phyloP scores from a whole-genome alignment of 495 filamentous ascomycete species.

The Xylaria intraflava region DNA sequence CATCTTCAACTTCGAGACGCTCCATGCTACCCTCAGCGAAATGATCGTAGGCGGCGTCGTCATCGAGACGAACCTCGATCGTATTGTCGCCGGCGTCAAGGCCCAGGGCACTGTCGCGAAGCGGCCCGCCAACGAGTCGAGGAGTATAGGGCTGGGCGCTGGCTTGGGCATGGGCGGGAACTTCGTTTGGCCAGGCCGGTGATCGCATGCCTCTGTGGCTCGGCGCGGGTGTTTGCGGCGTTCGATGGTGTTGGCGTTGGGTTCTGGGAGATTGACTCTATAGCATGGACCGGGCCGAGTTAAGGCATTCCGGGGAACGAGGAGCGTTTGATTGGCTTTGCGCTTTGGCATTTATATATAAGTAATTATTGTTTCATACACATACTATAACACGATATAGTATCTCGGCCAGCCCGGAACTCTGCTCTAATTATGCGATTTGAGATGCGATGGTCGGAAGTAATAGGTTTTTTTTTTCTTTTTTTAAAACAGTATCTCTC shows the following conservation, averaged over 20 bases:
- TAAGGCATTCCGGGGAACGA: constrained; percentile 1
- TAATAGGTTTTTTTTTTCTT: constrained; percentile 13
- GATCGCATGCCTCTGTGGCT: constrained; percentile 3
- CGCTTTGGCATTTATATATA: constrained; percentile 5
- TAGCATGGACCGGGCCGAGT: background rate
- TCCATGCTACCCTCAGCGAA: constrained; percentile 85
- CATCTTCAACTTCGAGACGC: constrained; percentile 97
- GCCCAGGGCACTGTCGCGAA: constrained; percentile 72
- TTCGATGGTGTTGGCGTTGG: constrained; percentile 5
- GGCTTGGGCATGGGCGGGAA: constrained; percentile 49
- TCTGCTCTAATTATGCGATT: constrained; percentile 11
- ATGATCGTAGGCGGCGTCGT: constrained; percentile 97
- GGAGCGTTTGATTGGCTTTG: constrained; percentile 1
- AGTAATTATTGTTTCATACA: constrained; percentile 2
- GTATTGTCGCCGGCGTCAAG: constrained; percentile 78
- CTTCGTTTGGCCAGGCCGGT: constrained; percentile 54
- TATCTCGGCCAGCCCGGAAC: constrained; percentile 7
- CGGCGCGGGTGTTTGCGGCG: constrained; percentile 8
- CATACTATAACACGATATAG: constrained; percentile 10
- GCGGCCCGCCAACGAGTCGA: constrained; percentile 52
- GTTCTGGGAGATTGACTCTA: background rate
- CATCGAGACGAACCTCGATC: constrained; percentile 83
- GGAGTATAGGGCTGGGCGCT: constrained; percentile 33
- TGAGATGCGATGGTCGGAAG: constrained; percentile 4
- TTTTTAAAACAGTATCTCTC: constrained; percentile 9